Base-by-base conservation (phyloP, 2,329 filamentous ascomycete genomes). In the Fusarium luffae region DNA sequence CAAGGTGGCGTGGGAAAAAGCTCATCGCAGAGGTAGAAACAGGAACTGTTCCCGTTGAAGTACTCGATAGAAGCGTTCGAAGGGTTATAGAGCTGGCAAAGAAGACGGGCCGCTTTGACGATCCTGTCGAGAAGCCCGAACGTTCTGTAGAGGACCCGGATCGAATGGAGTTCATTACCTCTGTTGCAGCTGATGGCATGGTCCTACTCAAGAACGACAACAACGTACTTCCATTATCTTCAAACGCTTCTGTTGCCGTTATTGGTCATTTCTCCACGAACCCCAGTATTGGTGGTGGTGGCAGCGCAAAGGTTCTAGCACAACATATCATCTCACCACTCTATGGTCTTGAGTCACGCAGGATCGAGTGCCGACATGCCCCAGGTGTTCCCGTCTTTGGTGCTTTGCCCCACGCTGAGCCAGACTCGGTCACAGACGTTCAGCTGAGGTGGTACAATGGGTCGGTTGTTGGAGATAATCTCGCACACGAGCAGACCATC, bases 281-380 rank as follows among this genome's bases (percentile, higher is more conserved):
- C 4, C 55, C 55, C 1, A 54, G 55, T 7, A 54, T 62, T 2
- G 59, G 41, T 1, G 46, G 59, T 4, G 59, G 46, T 2, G 59
- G 59, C 2, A 62, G 55, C 19, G 59, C 55, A 8, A 60, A 62
- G 18, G 54, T 60, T 9, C 1, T 62, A 12, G 59, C 59, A 16
- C 59, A 62, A 7, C 59, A 62, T 9, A 32, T 62, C 19, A 32
- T 62, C 11, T 52, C 55, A 10, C 59, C 55, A 3, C 25, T 51
- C 0, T n/a, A 41, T 2, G 59, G 59, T 0, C 59, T 60, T 1
- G 32, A 62, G 6, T 46, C 55, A 3, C 40, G 37, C 6, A 18
- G 58, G 1, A 9, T 62, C 13, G 23, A 19, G 6, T 54, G 21
- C 9, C 43, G 16, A 19, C 27, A 43, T 12, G 34, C 59, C 1